Evolutionary conservation across 1,284 basidiomycete species (phyloP).

Genomic region (Ceratobasidium sp.): DNA sequence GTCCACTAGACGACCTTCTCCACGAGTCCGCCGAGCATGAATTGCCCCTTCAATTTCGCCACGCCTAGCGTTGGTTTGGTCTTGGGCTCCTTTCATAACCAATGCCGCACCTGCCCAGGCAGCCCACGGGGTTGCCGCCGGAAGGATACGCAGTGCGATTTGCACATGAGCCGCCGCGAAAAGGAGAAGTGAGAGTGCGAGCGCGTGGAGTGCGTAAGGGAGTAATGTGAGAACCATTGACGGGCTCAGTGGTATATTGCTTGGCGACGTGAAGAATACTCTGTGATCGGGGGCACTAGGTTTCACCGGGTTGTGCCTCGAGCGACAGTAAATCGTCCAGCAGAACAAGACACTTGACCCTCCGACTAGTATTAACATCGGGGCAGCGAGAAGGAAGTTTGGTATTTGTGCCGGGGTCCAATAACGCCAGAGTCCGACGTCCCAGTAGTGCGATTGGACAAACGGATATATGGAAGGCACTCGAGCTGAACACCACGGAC

Average conservation of each 20-base stretch:
- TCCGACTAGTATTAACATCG: constrained; percentile 66
- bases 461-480: constrained; percentile 82
- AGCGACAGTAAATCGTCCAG: not conserved
- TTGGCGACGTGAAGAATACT: not conserved
- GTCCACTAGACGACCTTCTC: not conserved
- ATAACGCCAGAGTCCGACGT: constrained; percentile 85
- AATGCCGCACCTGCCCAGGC: constrained; percentile 87
- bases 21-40: not conserved
- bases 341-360: constrained; percentile 25
- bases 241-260: not conserved
- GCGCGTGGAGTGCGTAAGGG: constrained; percentile 78
- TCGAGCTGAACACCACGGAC: constrained; percentile 72
- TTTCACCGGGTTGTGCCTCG: too few species aligned
- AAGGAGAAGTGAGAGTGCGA: constrained; percentile 69
- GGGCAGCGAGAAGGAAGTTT: constrained; percentile 85
- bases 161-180: constrained; percentile 89
- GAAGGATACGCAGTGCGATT: constrained; percentile 82
- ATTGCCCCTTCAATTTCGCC: constrained; percentile 29
- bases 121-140: constrained; percentile 79
- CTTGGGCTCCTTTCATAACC: constrained; percentile 54
- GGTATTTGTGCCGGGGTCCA: constrained; percentile 87
- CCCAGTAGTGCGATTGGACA: constrained; percentile 89
- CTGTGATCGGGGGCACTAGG: not conserved
- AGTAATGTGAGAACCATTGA: constrained; percentile 44
- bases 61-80: constrained; percentile 20